Evolutionary conservation across 306 rosid genomes (phyloP).

Genomic region (Cicer cuneatum): DNA sequence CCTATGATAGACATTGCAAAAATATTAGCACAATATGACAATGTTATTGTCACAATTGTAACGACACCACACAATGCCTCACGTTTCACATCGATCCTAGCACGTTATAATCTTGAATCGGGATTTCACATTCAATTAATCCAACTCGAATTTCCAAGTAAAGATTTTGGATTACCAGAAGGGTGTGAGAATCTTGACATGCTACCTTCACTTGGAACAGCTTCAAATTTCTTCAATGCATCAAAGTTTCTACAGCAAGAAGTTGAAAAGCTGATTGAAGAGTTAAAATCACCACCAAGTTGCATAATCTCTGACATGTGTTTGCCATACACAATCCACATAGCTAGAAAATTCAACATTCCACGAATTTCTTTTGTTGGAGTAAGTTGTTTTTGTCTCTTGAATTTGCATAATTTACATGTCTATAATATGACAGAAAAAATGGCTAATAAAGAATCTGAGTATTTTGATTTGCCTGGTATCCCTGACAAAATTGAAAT

Average conservation of each 20-base stretch:
- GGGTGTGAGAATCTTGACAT: conserved; percentile 75
- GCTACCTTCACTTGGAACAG: conserved; percentile 52
- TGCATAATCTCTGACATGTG: conserved; percentile 64
- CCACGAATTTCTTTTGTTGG: conserved; percentile 63
- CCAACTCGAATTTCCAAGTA: conserved; percentile 59
- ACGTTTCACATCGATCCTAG: conserved; percentile 55
- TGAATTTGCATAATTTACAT: background rate
- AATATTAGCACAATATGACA: conserved; percentile 51
- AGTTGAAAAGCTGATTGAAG: conserved; percentile 48
- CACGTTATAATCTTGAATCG: conserved; percentile 42
- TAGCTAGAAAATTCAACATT: conserved; percentile 51
- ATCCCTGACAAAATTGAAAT: conserved; percentile 55
- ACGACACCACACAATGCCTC: conserved; percentile 74
- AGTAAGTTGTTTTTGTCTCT: conserved; percentile 42
- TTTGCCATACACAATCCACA: conserved; percentile 57
- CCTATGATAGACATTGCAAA: conserved; percentile 85
- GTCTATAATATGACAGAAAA: conserved; percentile 14
- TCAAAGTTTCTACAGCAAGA: conserved; percentile 36
- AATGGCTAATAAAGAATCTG: conserved; percentile 31
- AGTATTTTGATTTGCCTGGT: conserved; percentile 50
- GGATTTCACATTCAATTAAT: conserved; percentile 51
- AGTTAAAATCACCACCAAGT: conserved; percentile 50
- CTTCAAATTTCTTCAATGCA: conserved; percentile 42
- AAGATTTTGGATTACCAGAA: conserved; percentile 63
- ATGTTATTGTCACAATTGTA: conserved; percentile 60